phyloP scores from a whole-genome alignment of 2,329 filamentous ascomycete genomes.

The Nothophaeocryptopus gaeumannii region DNA sequence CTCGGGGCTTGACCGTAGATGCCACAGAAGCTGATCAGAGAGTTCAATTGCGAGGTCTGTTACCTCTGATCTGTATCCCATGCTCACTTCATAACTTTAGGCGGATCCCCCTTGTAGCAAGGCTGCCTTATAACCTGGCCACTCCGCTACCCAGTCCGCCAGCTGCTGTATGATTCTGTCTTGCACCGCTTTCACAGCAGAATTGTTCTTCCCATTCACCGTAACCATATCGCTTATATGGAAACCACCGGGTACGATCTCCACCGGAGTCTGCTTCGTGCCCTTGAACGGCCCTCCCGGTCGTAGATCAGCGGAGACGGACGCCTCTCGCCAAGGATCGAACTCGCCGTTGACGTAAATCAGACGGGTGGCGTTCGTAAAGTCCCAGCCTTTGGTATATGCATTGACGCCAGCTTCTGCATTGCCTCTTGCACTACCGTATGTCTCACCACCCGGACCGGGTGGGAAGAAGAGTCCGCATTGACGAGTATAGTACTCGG shows the following conservation, averaged over 20 bases:
- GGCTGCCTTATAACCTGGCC: background rate
- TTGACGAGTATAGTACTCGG: conserved; percentile 55
- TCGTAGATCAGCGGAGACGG: conserved; percentile 53
- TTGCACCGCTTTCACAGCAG: conserved; percentile 49
- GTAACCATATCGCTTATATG: conserved; percentile 57
- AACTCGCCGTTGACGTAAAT: conserved; percentile 59
- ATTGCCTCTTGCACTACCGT: conserved; percentile 47
- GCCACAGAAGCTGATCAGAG: too few species aligned
- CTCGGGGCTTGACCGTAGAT: too few species aligned
- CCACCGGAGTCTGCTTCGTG: conserved; percentile 49
- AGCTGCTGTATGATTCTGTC: conserved; percentile 52
- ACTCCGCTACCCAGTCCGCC: conserved; percentile 55
- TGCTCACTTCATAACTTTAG: too few species aligned
- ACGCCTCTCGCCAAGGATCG: conserved; percentile 59
- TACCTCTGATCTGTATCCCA: too few species aligned
- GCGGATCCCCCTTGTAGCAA: too few species aligned
- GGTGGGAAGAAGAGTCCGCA: conserved; percentile 57
- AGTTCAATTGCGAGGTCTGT: too few species aligned
- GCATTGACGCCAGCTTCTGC: conserved; percentile 52
- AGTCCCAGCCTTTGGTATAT: conserved; percentile 55
- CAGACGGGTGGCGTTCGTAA: conserved; percentile 52
- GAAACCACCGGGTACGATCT: conserved; percentile 53
- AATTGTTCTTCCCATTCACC: conserved; percentile 48
- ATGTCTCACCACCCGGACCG: conserved; percentile 48
- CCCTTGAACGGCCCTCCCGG: conserved; percentile 54